Evolutionary conservation across 169 alveolate species (phyloP), one percentile per base, ranked within the genome.

Genomic region (Cryptosporidium ryanae): DNA sequence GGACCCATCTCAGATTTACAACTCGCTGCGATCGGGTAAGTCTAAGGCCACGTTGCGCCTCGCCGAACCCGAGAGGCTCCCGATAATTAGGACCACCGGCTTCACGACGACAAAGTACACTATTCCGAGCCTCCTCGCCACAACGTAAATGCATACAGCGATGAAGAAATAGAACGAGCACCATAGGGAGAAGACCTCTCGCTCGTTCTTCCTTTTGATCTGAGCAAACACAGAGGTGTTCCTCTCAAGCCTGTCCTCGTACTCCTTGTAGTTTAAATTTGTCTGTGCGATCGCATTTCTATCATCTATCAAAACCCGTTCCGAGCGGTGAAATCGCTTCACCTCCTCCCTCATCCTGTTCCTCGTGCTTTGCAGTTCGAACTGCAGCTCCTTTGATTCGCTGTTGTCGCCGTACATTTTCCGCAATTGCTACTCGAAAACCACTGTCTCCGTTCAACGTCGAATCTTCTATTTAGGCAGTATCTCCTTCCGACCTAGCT

Each of bases 51-150:
- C 46, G 8, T 38, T 10, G 8, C 8, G 8, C 8, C 8, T 38
- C 8, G 46, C 8, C 46, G 8, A 38, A 38, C 46, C 8, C 8
- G 46, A 38, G 8, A 38, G 8, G 46, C 13, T 10, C 3, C 46
- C 46, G 8, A 38, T 54, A 23, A 59, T 57, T 32, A 76, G 13
- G 23, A 31, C 27, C 32, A 76, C 38, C 18, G 87, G 87, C 46
- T 76, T 76, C 23, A 38, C 18, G 13, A 76, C 46, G 3, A 76
- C 15, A 25, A 59, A 54, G 12, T 48, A 43, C 25, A 76, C 63
- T n/a, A 76, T 59, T 59, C 87, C 87, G 21, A 76, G 25, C 34
- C 87, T 76, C 25, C 87, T 64, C 8, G 63, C 27, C 18, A 76
- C 27, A 18, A 76, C 38, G 44, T 25, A 76, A 3, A 55, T n/a